Evolutionary conservation across 73 alveolate genomes (phyloP), one percentile per base, ranked within the genome.

Genomic region (Uronychia binucleata): DNA sequence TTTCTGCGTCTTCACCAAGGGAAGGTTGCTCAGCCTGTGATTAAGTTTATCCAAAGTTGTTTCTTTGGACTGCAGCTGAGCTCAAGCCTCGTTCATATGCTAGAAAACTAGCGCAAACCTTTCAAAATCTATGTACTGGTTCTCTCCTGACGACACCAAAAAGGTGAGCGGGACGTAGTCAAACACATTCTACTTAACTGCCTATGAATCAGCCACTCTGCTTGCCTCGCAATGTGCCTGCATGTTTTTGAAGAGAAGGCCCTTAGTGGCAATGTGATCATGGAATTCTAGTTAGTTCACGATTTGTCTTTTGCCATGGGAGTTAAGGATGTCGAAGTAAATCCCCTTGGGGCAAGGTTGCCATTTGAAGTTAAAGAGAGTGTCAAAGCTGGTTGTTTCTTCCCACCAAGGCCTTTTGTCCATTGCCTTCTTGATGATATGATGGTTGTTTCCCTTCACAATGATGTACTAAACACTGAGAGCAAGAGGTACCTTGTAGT

Each of bases 261-360:
- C 94, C 85, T 96, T 96, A 28, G 91, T 92, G 1, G 97, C 81
- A 29, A 96, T 77, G 81, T 91, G 95, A 34, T 90, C 87, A 82
- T 96, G 96, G 80, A 74, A 88, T 88, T 96, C 98, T 80, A 96
- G 91, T 83, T 96, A 98, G 90, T 96, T 96, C 30, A 96, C 95
- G 84, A 93, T 75, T 76, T 96, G 91, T 34, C 88, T 84, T 33
- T 89, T 77, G 79, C 90, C 90, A 31, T 91, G 91, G 75, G 60
- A 81, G 57, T 78, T 77, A 33, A 57, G 83, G 75, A 46, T 82
- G 80, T 92, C 97, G 76, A 88, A 92, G 75, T 85, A 87, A 31
- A 78, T 83, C 34, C 94, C 95, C 32, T 90, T 88, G 1, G 91
- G 79, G 85, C 90, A 84, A 59, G 92, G 88, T 57, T 84, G 79